Base-by-base conservation (phyloP, 2,329 filamentous ascomycete species). In the Nannizzia gypsea region DNA sequence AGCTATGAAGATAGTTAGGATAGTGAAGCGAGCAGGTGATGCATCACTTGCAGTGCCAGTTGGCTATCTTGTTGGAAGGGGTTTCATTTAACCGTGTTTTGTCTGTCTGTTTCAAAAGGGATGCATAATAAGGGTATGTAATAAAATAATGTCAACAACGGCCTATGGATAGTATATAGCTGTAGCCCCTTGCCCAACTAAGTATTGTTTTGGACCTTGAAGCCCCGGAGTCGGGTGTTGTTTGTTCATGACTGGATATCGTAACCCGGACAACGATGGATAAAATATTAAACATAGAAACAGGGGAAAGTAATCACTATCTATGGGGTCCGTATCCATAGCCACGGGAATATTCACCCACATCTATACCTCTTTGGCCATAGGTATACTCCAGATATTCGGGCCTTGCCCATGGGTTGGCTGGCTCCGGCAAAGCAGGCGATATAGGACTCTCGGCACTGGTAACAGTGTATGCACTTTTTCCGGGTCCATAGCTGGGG, bases 281-380 rank as follows among this genome's bases (percentile, higher is more conserved):
- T 34, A 34, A 34, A 34, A 11, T 36, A 13, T 13, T 11, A 24
- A 20, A 46, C 3, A 24, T 15, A 6, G 13, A 20, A 46, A 46
- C 9, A 20, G 42, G 42, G 42, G 8, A 46, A 1, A 6, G 2
- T 20, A 42, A 22, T 46, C 42, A 20, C 17, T 46, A 22, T 46
- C 20, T 46, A 55, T 55, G 28, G n/a, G 24, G 20, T 6, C 6
- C 31, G 15, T 36, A 36, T 15, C 63, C 63, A 55, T 64, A 64
- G 6, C 63, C 63, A 63, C 60, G 57, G 3, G 63, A 57, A 60
- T 63, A 62, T 42, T 40, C 50, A 24, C 17, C 38, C n/a, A 55
- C 34, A n/a, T 36, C 57, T 38, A 61, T 54, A 36, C 59, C 62
- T n/a, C 62, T 63, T 36, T 60, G 56, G 2, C 62, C 57, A 60